These are phyloP conservation scores for Flagelloscypha sp. DNA, from an alignment of 768 basidiomycete species.

Conservation along the genomic window DNA sequence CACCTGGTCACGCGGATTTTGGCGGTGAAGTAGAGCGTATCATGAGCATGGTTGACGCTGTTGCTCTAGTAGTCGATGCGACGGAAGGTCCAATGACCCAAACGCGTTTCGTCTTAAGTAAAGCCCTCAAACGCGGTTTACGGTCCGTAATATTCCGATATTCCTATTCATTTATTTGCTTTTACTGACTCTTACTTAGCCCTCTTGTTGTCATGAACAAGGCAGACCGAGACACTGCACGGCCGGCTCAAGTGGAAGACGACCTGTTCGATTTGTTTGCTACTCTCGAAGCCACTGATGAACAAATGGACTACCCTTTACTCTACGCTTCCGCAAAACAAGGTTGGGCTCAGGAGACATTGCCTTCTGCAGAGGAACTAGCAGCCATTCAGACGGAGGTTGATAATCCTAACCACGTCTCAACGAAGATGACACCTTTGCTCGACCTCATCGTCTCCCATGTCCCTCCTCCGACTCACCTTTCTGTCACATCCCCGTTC, in stretches of 20 bases:
- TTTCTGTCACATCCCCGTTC: slow-evolving; percentile 30
- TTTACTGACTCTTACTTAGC: slow-evolving; percentile 14
- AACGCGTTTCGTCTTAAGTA: slow-evolving; percentile 43
- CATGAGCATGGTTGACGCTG: slow-evolving; percentile 54
- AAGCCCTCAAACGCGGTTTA: slow-evolving; percentile 35
- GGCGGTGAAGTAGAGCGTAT: slow-evolving; percentile 56
- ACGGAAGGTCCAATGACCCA: slow-evolving; percentile 59
- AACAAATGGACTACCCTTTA: slow-evolving; percentile 43
- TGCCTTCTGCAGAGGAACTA: slow-evolving; percentile 14
- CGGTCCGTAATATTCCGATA: slow-evolving; percentile 25
- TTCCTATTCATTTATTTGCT: not conserved
- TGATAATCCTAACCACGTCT: too few relatives aligned
- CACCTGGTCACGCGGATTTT: slow-evolving; percentile 56
- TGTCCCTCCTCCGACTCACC: slow-evolving; percentile 31
- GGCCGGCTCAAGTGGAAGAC: slow-evolving; percentile 38
- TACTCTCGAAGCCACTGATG: slow-evolving; percentile 41
- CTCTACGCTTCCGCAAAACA: slow-evolving; percentile 45
- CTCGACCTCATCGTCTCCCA: slow-evolving; percentile 40
- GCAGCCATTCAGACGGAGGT: slow-evolving; percentile 1
- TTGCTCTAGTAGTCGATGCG: slow-evolving; percentile 51
- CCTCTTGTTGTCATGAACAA: slow-evolving; percentile 46
- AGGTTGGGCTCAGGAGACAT: slow-evolving; percentile 34
- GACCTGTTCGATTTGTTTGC: slow-evolving; percentile 45
- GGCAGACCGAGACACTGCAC: slow-evolving; percentile 35
- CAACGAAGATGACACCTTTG: slow-evolving; percentile 33